These are phyloP conservation scores for Stylonectria norvegica DNA, from an alignment of 2,329 filamentous ascomycete genomes.

Conservation along the genomic window DNA sequence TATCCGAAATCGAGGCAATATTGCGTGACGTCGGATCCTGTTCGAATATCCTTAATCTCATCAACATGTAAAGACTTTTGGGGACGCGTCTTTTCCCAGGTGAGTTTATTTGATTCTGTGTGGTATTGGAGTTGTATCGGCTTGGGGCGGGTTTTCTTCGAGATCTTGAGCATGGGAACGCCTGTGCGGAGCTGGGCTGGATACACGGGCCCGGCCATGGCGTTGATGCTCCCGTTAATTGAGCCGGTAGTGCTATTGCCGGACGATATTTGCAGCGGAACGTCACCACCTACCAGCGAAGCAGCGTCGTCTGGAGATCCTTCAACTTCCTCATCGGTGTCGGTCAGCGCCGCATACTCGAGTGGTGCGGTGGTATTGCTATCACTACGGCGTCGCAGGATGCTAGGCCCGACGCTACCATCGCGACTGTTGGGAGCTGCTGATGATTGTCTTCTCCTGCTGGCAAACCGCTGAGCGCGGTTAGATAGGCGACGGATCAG, in stretches of 20 bases:
- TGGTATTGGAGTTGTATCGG: slow-evolving; percentile 71
- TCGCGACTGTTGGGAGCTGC: slow-evolving; percentile 75
- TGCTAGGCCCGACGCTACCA: slow-evolving; percentile 82
- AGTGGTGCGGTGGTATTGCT: slow-evolving; percentile 71
- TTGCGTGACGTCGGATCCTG: slow-evolving; percentile 78
- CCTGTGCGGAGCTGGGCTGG: slow-evolving; percentile 75
- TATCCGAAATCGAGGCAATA: slow-evolving; percentile 82
- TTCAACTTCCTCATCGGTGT: slow-evolving; percentile 51
- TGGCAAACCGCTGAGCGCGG: slow-evolving; percentile 67
- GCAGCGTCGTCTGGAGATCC: slow-evolving; percentile 28
- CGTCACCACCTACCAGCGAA: slow-evolving; percentile 41
- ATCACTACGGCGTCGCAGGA: slow-evolving; percentile 83
- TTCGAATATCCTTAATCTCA: slow-evolving; percentile 87
- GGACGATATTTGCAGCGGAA: slow-evolving; percentile 45
- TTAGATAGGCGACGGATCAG: slow-evolving; percentile 85
- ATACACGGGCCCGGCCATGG: slow-evolving; percentile 65
- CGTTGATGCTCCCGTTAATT: slow-evolving; percentile 40
- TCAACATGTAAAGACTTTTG: slow-evolving; percentile 90
- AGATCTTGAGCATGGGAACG: slow-evolving; percentile 75
- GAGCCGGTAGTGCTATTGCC: slow-evolving; percentile 47
- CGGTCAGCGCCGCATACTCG: slow-evolving; percentile 43
- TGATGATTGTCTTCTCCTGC: slow-evolving; percentile 71
- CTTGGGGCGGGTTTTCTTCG: slow-evolving; percentile 74
- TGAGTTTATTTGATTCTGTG: slow-evolving; percentile 78
- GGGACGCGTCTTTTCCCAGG: slow-evolving; percentile 73